These are phyloP conservation scores for Barnettozyma californica DNA, from an alignment of 805 yeast genomes.

Conservation along the genomic window DNA sequence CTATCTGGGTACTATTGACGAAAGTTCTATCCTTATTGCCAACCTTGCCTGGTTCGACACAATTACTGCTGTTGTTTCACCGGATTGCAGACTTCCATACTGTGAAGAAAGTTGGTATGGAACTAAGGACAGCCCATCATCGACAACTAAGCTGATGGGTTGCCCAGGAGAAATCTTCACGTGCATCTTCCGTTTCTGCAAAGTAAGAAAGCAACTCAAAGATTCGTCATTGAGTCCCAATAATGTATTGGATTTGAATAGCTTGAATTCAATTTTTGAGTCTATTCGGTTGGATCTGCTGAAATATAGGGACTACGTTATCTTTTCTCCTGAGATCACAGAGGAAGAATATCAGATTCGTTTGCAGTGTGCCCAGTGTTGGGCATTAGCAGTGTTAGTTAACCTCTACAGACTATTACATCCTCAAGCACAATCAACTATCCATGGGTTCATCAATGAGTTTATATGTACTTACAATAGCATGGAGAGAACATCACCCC, in stretches of 20 bases:
- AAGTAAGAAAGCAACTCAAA: conserved; percentile 27
- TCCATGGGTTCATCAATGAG: conserved; percentile 35
- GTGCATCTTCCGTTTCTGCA: conserved; percentile 41
- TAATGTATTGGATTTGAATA: conserved; percentile 6
- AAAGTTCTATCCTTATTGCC: conserved; percentile 42
- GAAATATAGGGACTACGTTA: conserved; percentile 44
- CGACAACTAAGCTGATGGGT: conserved; percentile 52
- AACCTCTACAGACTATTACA: conserved; percentile 29
- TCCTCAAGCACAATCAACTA: conserved; percentile 26
- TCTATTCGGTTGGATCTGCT: conserved; percentile 32
- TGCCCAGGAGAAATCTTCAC: conserved; percentile 55
- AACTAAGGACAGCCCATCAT: conserved; percentile 33
- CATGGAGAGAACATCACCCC: conserved; percentile 41
- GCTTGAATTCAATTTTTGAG: conserved; percentile 25
- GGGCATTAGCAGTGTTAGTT: conserved; percentile 39
- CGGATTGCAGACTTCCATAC: conserved; percentile 51
- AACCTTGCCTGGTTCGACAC: conserved; percentile 60
- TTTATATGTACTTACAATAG: conserved; percentile 43
- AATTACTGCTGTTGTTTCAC: conserved; percentile 48
- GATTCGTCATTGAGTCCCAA: conserved; percentile 12
- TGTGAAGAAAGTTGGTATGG: conserved; percentile 54
- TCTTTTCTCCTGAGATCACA: conserved; percentile 15
- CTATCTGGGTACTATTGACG: conserved; percentile 41
- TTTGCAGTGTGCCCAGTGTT: conserved; percentile 50
- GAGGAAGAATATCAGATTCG: conserved; percentile 34